A percentile compares a stretch with the other conserved stretches of the same genome.
phyloP scores from a whole-genome alignment of 805 yeast species.

The Starmerella riodocensis region DNA sequence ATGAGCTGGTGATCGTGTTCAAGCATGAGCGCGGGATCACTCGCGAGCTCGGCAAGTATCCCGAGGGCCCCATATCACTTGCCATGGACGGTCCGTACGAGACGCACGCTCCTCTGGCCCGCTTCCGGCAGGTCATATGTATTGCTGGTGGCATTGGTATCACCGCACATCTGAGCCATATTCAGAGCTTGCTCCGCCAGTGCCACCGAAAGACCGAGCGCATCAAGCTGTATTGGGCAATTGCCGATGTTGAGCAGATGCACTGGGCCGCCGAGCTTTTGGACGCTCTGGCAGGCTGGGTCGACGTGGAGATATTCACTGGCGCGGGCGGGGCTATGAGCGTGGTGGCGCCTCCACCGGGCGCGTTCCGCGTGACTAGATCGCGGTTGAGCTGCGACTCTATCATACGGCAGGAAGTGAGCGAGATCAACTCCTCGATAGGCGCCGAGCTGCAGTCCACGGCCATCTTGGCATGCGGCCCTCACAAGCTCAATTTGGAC shows the following conservation, averaged over 20 bases:
- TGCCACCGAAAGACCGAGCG: too few relatives aligned
- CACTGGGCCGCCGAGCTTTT: slow-evolving; percentile 11
- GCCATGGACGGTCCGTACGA: slow-evolving; percentile 54
- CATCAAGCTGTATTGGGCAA: slow-evolving; percentile 18
- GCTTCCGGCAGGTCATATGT: slow-evolving; percentile 31
- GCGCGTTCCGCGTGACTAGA: too few relatives aligned
- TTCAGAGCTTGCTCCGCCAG: slow-evolving; percentile 2
- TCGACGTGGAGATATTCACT: neutral
- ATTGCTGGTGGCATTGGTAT: slow-evolving; percentile 53
- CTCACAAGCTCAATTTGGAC: slow-evolving; percentile 12
- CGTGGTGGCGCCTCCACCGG: too few relatives aligned
- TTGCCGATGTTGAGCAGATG: slow-evolving; percentile 6
- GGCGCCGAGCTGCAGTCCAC: neutral
- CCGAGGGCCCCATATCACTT: slow-evolving; percentile 27
- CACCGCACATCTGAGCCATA: slow-evolving; percentile 32
- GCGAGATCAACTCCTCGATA: neutral
- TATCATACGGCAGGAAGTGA: slow-evolving; percentile 1
- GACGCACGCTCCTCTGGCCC: slow-evolving; percentile 21
- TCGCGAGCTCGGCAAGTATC: slow-evolving; percentile 3
- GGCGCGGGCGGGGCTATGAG: neutral
- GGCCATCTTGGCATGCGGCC: slow-evolving; percentile 20
- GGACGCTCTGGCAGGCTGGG: neutral
- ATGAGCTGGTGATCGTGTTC: slow-evolving; percentile 9
- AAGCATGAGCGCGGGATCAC: slow-evolving; percentile 18
- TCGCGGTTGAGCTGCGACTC: slow-evolving; percentile 2